Evolutionary conservation across 2,329 filamentous ascomycete species (phyloP).

Genomic region (Trichoderma hamatum): DNA sequence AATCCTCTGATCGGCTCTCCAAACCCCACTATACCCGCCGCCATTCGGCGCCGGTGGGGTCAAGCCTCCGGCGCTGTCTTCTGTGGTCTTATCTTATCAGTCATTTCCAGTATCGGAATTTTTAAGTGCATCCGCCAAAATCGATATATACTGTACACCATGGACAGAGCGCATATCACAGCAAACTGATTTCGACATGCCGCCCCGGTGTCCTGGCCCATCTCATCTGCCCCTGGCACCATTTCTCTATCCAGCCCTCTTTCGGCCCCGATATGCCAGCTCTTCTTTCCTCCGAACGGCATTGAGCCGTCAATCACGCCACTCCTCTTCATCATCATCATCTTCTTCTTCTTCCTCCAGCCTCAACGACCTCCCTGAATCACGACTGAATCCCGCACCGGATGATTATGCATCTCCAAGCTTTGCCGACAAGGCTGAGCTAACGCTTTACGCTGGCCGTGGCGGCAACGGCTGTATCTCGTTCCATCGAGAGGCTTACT

Average conservation of each 20-base stretch:
- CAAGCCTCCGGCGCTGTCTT: conserved; percentile 2
- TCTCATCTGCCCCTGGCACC: conserved; percentile 34
- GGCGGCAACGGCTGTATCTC: conserved; percentile 94
- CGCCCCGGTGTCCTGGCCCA: conserved; percentile 34
- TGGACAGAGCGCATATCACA: neutral
- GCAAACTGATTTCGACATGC: conserved; percentile 31
- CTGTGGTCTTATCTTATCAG: conserved; percentile 23
- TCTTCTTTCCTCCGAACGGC: conserved; percentile 32
- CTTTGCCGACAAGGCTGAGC: conserved; percentile 83
- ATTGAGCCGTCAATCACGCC: conserved; percentile 25
- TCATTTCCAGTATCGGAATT: conserved; percentile 4
- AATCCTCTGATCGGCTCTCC: conserved; percentile 6
- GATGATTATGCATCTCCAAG: conserved; percentile 81
- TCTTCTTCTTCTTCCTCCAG: conserved; percentile 38
- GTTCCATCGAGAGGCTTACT: conserved; percentile 87
- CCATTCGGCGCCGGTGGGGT: conserved; percentile 19
- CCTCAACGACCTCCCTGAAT: conserved; percentile 43
- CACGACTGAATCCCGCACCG: conserved; percentile 77
- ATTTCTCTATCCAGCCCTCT: conserved; percentile 56
- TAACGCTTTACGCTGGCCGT: conserved; percentile 75
- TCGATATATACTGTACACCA: neutral
- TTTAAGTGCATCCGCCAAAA: neutral
- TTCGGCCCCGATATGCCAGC: conserved; percentile 36
- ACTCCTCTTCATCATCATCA: conserved; percentile 29
- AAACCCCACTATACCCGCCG: conserved; percentile 15